Base-by-base conservation (phyloP, 78 protist genomes). In the Monocercomonoides exilis region DNA sequence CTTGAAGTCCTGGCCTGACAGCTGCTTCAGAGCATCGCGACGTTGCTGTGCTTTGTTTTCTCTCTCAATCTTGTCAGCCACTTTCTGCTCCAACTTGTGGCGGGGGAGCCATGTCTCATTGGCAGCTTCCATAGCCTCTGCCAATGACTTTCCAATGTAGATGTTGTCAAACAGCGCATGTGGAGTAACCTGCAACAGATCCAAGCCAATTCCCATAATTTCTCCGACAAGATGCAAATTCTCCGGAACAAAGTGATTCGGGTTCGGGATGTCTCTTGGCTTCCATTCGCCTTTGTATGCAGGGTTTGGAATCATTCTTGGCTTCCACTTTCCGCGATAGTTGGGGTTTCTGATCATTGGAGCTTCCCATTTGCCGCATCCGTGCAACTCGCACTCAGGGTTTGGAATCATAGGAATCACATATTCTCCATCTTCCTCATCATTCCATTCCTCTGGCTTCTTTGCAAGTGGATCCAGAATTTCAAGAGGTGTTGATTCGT, bases 381-480 rank as follows among this genome's bases (percentile, higher is more conserved):
- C 87, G 5, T 33, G 2, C 33, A 2, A 2, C 29, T 3, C 38
- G 21, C 85, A 89, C 2, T 44, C 0, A 29, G 88, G 88, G 44
- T 90, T 88, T 11, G 88, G 84, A 4, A 90, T 38, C 2, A 87
- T 4, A 45, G 91, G 91, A 44, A 85, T 77, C 43, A n/a, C 34
- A 85, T 87, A 90, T 41, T 88, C 89, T 35, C 92, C 92, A 34
- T 90, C 92, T 84, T 90, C 92, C 41, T 90, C 92, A n/a, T 1
- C 90, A 41, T 90, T 89, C 92, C 92, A 90, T 41, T 87, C 88
- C 45, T 82, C 90, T n/a, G 92, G 92, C 33, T 0, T 46, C 21
- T 0, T 33, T 2, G 91, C 91, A 4, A 45, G 4, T 3, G 91
- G 90, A 46, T 90, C 90, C 0, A 44, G 32, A 36, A 90, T 82